Evolutionary conservation across 2,329 filamentous ascomycete species (phyloP).

Genomic region (Reticulascus tulasneorum): DNA sequence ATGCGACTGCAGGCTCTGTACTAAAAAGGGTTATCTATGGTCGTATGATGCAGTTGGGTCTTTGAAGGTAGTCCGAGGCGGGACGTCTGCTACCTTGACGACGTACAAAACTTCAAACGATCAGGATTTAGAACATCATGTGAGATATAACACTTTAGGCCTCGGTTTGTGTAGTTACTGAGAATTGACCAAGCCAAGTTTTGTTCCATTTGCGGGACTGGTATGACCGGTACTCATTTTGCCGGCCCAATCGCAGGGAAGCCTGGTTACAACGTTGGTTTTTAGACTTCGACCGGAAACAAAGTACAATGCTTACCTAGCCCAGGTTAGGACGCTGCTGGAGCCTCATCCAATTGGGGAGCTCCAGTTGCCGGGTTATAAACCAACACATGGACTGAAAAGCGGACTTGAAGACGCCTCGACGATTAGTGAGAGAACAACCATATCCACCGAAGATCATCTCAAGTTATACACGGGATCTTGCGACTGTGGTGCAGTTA

Average conservation of each 20-base stretch:
- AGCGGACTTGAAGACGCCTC: too few species aligned
- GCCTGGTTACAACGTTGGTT: slow-evolving; percentile 19
- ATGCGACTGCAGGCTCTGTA: slow-evolving; percentile 22
- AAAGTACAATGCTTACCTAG: background rate
- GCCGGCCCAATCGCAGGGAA: slow-evolving; percentile 17
- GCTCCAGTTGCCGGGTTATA: too few species aligned
- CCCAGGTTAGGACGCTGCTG: too few species aligned
- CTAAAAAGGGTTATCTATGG: slow-evolving; percentile 25
- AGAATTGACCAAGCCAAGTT: slow-evolving; percentile 17
- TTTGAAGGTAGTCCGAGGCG: slow-evolving; percentile 12
- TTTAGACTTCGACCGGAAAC: background rate
- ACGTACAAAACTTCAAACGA: slow-evolving; percentile 3
- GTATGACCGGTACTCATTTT: slow-evolving; percentile 19
- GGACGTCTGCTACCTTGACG: slow-evolving; percentile 4
- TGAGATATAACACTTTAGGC: slow-evolving; percentile 2
- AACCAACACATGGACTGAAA: too few species aligned
- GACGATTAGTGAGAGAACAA: too few species aligned
- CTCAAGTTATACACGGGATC: slow-evolving; percentile 15
- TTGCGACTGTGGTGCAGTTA: slow-evolving; percentile 23
- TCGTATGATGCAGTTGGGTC: slow-evolving; percentile 4
- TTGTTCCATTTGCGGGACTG: slow-evolving; percentile 22
- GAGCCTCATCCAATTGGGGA: too few species aligned
- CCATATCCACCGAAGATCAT: background rate
- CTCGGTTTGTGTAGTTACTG: too few species aligned
- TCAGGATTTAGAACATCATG: slow-evolving; percentile 11